Evolutionary conservation across 495 filamentous ascomycete species (phyloP).

Genomic region (Daldinia concentrica): DNA sequence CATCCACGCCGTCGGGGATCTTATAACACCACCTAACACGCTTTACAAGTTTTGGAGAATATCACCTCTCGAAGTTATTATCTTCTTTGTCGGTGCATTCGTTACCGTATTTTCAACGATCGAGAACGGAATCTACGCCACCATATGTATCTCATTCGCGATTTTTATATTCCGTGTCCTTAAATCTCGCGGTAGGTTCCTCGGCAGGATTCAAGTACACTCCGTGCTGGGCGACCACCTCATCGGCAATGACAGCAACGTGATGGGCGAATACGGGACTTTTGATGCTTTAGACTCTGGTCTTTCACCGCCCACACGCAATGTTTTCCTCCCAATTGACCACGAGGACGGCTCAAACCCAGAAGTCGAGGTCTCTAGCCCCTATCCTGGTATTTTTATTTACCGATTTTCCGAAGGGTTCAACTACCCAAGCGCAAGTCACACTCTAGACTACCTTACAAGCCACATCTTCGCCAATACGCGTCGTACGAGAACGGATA

Average conservation of each 20-base stretch:
- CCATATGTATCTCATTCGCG: conserved; percentile 75
- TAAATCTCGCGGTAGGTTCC: conserved; percentile 85
- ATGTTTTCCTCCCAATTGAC: conserved; percentile 90
- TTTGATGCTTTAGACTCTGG: conserved; percentile 51
- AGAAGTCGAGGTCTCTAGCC: conserved; percentile 76
- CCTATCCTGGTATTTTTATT: conserved; percentile 95
- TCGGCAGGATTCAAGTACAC: conserved; percentile 88
- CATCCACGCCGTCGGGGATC: conserved; percentile 94
- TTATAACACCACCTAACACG: conserved; percentile 93
- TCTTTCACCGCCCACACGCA: conserved; percentile 58
- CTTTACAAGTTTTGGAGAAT: conserved; percentile 97
- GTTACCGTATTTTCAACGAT: conserved; percentile 90
- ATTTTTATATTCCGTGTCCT: conserved; percentile 87
- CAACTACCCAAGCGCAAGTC: conserved; percentile 93
- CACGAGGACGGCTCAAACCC: conserved; percentile 93
- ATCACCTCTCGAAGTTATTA: conserved; percentile 86
- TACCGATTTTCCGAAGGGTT: conserved; percentile 97
- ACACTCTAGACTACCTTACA: conserved; percentile 86
- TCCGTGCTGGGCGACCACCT: conserved; percentile 88
- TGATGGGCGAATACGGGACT: conserved; percentile 59
- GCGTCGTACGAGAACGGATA: conserved; percentile 75
- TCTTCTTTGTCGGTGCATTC: conserved; percentile 94
- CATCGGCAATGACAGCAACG: conserved; percentile 63
- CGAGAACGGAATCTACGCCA: conserved; percentile 92
- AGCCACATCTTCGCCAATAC: conserved; percentile 77